Percentiles rank a stretch among this genome's conserved stretches.
These are phyloP conservation scores for Daldinia sp. DNA, from an alignment of 2,329 filamentous ascomycete species.

Conservation along the genomic window DNA sequence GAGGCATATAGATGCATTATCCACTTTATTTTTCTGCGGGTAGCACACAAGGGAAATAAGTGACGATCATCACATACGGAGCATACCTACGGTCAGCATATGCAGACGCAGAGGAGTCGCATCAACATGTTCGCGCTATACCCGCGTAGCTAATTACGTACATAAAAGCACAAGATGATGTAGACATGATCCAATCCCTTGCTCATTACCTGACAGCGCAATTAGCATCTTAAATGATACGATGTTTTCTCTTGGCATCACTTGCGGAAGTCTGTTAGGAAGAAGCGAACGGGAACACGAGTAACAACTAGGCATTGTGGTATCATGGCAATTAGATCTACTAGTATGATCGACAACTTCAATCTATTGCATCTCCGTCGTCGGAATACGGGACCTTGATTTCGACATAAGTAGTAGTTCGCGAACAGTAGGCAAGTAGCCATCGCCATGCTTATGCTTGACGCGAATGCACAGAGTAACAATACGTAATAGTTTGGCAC, in stretches of 20 bases:
- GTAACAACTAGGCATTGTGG: background rate
- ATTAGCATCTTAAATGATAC: background rate
- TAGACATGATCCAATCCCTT: constrained; percentile 6
- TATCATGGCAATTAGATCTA: background rate
- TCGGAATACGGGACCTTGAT: background rate
- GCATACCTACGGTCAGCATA: background rate
- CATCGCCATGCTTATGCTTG: background rate
- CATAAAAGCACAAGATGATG: constrained; percentile 15
- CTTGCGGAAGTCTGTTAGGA: background rate
- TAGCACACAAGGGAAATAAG: too few species aligned
- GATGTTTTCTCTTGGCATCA: background rate
- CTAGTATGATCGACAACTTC: constrained; percentile 5
- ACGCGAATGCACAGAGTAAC: background rate
- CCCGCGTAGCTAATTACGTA: constrained; percentile 21
- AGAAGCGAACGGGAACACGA: background rate
- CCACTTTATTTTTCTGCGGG: too few species aligned
- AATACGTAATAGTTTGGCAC: background rate
- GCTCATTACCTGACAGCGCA: background rate
- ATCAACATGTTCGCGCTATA: constrained; percentile 1
- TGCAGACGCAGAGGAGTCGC: constrained; percentile 9
- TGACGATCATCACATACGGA: constrained; percentile 23
- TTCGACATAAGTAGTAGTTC: background rate
- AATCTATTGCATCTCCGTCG: background rate
- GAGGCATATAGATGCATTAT: background rate
- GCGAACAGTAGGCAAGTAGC: background rate